These are phyloP conservation scores for Smallanthus sonchifolius DNA, from an alignment of 129 eudicot genomes.

Conservation along the genomic window DNA sequence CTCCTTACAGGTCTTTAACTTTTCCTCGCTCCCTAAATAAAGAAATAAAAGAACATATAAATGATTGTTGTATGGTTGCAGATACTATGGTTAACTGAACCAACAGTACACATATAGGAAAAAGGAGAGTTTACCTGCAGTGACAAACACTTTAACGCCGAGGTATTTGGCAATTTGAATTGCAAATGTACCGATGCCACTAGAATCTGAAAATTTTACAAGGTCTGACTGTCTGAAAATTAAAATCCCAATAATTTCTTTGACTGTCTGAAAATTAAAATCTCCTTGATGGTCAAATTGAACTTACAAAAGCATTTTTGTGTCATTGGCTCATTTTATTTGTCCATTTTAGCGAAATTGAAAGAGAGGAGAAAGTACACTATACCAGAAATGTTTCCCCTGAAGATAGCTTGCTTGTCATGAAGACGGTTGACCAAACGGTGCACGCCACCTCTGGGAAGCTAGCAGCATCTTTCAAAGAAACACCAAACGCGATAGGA, in stretches of 20 bases:
- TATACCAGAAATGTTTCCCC: conserved; percentile 90
- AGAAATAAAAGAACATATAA: not conserved
- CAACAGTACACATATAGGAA: not conserved
- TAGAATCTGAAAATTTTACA: conserved; percentile 60
- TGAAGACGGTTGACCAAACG: conserved; percentile 95
- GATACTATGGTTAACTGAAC: not conserved
- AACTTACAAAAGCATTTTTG: conserved; percentile 2
- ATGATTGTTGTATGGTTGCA: not conserved
- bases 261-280: not conserved
- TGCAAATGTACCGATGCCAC: conserved; percentile 97
- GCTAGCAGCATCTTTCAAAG: conserved; percentile 92
- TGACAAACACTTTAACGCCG: conserved; percentile 73
- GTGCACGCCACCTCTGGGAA: conserved; percentile 99
- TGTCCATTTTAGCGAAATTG: not conserved
- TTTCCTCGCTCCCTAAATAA: conserved; percentile 78
- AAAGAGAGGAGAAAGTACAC: conserved; percentile 4
- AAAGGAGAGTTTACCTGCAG: conserved; percentile 59
- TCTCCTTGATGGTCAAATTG: not conserved
- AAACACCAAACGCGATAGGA: conserved; percentile 78
- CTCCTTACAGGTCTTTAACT: conserved; percentile 85
- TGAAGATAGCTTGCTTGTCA: conserved; percentile 78
- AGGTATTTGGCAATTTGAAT: conserved; percentile 84
- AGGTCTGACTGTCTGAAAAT: not conserved
- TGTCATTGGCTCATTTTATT: not conserved
- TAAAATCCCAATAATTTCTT: not conserved